Evolutionary conservation across 345 rosid species (phyloP).

Genomic region (Moricandia arvensis): DNA sequence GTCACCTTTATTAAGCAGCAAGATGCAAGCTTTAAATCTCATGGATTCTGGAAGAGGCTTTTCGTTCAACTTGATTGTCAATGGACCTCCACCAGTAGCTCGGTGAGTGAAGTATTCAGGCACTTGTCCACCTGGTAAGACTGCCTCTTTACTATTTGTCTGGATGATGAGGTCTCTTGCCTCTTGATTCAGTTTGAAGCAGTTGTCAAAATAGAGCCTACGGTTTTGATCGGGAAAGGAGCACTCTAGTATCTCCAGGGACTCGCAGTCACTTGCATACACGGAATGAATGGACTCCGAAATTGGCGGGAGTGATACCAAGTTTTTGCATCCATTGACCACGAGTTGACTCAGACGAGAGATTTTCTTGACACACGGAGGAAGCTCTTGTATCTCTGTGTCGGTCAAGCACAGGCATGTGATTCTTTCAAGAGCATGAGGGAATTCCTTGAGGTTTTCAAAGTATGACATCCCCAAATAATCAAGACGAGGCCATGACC

Average conservation of each 20-base stretch:
- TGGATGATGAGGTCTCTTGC: neutral
- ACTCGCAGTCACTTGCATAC: neutral
- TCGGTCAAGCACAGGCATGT: neutral
- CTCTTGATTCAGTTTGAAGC: slow-evolving; percentile 4
- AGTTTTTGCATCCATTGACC: neutral
- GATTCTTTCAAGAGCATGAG: neutral
- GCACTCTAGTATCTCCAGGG: neutral
- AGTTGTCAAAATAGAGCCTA: neutral
- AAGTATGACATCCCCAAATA: neutral
- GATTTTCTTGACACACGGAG: neutral
- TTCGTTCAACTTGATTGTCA: neutral
- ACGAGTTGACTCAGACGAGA: neutral
- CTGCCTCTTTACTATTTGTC: neutral
- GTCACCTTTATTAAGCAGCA: neutral
- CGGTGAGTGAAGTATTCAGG: neutral
- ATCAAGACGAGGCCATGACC: neutral
- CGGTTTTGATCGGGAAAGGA: neutral
- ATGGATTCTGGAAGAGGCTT: neutral
- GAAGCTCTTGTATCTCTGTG: neutral
- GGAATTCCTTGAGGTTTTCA: neutral
- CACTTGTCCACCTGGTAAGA: neutral
- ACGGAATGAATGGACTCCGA: neutral
- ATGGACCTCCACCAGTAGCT: neutral
- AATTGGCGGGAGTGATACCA: neutral
- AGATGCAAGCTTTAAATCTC: neutral